Evolutionary conservation across 2,329 filamentous ascomycete species (phyloP), one percentile per base, ranked within the genome.

Genomic region (Fusarium sulawesiense): DNA sequence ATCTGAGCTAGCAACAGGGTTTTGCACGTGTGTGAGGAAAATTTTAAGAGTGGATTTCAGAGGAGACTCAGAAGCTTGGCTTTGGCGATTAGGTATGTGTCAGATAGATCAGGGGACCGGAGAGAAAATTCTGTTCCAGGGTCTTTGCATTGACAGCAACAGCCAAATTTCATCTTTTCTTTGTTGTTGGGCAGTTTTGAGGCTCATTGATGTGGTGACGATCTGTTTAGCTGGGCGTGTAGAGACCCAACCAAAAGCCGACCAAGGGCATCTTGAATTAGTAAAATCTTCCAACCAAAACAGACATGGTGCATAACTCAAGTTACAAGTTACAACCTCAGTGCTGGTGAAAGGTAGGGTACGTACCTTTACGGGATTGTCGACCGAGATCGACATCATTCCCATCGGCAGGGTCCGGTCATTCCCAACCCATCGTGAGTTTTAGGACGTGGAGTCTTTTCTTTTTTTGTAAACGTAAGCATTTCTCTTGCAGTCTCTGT

Each of bases 341-440:
- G 8, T 54, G 20, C 25, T 37, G 25, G 18, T 27, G 30, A 46
- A 46, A 23, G 18, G 20, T 23, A 37, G 13, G 16, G 32, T 64
- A 64, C 60, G 60, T 64, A 64, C 61, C 44, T 20, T 20, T 47
- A 30, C 46, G 29, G 56, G n/a, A 34, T 30, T 27, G 61, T 72
- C 71, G 66, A 68, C 59, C 63, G 63, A 75, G 71, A 70, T 68
- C 73, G 51, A 73, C 73, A 73, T 73, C 63, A 73, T 72, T 37
- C 50, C 47, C 61, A 14, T 75, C 73, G 73, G 73, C 73, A 75
- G 61, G 70, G 56, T 64, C 73, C 73, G 72, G 37, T 42, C 60
- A 25, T 23, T 16, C 20, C 41, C 41, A 44, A 44, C 41, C 41
- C 41, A 51, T 68, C 37, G 44, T 61, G 56, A 58, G 57, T 37